Percentiles rank a stretch among this genome's conserved stretches.
Evolutionary conservation across 495 filamentous ascomycete species (phyloP).

Genomic region (Penicillium macrosclerotiorum): DNA sequence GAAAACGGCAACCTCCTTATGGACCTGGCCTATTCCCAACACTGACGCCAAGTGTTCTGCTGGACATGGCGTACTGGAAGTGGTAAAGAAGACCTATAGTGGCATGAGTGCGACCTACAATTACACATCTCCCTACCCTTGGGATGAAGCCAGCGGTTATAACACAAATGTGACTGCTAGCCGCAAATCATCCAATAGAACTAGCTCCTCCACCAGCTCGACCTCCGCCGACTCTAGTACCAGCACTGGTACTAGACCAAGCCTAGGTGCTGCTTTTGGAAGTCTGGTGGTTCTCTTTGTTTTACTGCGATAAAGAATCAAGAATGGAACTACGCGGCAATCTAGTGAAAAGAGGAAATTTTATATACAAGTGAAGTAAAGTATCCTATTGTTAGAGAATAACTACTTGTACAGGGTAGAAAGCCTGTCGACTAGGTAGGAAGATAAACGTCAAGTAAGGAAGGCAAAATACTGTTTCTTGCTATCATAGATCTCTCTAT

Average conservation of each 20-base stretch:
- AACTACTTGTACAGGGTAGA: too few species aligned
- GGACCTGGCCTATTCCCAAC: slow-evolving; percentile 42
- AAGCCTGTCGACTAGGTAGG: too few species aligned
- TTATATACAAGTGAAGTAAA: too few species aligned
- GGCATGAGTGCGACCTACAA: slow-evolving; percentile 29
- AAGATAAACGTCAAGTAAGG: too few species aligned
- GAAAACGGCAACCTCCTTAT: slow-evolving; percentile 26
- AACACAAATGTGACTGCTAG: slow-evolving; percentile 30
- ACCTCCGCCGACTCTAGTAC: neutral
- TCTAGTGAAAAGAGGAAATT: too few species aligned
- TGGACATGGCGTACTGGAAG: slow-evolving; percentile 39
- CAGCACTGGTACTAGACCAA: slow-evolving; percentile 1
- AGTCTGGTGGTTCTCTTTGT: too few species aligned
- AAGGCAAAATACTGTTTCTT: too few species aligned
- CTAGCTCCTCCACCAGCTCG: slow-evolving; percentile 1
- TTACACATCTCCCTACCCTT: slow-evolving; percentile 39
- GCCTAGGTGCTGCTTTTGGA: too few species aligned
- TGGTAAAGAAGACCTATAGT: slow-evolving; percentile 40
- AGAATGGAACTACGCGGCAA: too few species aligned
- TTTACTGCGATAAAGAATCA: too few species aligned
- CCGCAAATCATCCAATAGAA: slow-evolving; percentile 19
- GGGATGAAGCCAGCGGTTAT: slow-evolving; percentile 17
- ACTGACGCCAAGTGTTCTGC: slow-evolving; percentile 42
- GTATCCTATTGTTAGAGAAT: too few species aligned
- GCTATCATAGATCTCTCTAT: too few species aligned